phyloP scores from a whole-genome alignment of 495 filamentous ascomycete genomes.

The Arthonia radiata region DNA sequence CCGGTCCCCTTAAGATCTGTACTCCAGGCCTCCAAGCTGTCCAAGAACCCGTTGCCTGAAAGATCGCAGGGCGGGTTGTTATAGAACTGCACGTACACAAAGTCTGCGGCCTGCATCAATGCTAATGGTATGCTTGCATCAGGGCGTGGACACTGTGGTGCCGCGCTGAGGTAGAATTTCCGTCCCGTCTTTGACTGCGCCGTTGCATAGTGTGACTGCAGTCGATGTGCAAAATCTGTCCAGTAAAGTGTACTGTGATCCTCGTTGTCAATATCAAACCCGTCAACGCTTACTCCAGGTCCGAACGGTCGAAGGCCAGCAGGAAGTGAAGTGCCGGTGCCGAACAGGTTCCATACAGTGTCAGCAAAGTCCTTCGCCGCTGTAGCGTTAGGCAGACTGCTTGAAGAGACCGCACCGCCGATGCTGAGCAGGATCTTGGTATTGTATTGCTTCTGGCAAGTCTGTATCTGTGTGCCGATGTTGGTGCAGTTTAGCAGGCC shows the following conservation, averaged over 20 bases:
- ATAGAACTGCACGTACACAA: constrained; percentile 50
- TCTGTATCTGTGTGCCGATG: constrained; percentile 30
- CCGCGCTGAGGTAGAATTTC: constrained; percentile 39
- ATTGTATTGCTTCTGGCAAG: constrained; percentile 35
- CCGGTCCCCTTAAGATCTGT: constrained; percentile 20
- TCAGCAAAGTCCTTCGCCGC: constrained; percentile 31
- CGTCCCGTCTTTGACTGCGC: constrained; percentile 21
- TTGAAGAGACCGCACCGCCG: constrained; percentile 30
- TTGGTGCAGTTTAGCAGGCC: constrained; percentile 20
- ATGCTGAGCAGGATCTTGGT: constrained; percentile 46
- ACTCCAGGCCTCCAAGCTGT: constrained; percentile 20
- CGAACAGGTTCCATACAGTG: constrained; percentile 44
- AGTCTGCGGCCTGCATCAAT: constrained; percentile 30
- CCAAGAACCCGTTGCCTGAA: constrained; percentile 3
- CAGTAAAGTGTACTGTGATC: constrained; percentile 13
- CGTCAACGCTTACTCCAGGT: constrained; percentile 31
- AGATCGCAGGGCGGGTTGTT: constrained; percentile 18
- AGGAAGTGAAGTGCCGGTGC: constrained; percentile 18
- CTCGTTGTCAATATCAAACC: constrained; percentile 34
- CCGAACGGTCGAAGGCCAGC: constrained; percentile 30
- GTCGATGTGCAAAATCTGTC: constrained; percentile 28
- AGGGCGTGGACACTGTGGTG: constrained; percentile 43
- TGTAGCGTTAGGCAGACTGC: constrained; percentile 26
- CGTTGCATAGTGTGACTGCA: constrained; percentile 24
- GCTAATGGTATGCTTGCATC: constrained; percentile 34